These are phyloP conservation scores for Hypoxylon sp. DNA, from an alignment of 2,329 filamentous ascomycete genomes.

Conservation along the genomic window DNA sequence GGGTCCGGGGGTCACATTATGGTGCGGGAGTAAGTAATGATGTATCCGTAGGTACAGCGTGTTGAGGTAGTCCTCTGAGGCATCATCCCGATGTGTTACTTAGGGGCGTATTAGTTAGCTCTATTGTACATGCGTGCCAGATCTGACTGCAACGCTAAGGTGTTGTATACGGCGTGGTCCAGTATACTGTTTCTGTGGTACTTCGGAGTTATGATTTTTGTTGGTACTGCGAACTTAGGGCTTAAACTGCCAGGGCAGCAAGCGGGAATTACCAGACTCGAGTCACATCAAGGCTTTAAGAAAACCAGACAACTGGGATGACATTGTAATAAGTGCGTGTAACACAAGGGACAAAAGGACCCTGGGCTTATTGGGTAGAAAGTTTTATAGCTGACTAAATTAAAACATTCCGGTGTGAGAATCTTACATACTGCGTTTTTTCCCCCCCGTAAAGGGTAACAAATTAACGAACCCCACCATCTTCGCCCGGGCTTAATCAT, in stretches of 20 bases:
- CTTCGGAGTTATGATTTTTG: constrained; percentile 39
- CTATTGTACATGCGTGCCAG: constrained; percentile 38
- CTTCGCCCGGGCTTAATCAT: constrained; percentile 34
- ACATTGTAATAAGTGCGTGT: constrained; percentile 29
- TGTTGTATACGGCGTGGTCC: constrained; percentile 29
- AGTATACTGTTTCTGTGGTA: constrained; percentile 34
- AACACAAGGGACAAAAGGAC: constrained; percentile 36
- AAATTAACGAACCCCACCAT: constrained; percentile 36
- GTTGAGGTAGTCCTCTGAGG: constrained; percentile 30
- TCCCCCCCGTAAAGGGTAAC: constrained; percentile 20
- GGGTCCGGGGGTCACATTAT: constrained; percentile 43
- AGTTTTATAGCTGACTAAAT: constrained; percentile 48
- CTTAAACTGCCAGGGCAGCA: constrained; percentile 15
- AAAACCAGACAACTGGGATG: constrained; percentile 35
- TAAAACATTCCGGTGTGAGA: constrained; percentile 53
- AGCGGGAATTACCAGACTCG: constrained; percentile 34
- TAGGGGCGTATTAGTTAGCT: constrained; percentile 36
- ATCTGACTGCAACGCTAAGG: constrained; percentile 42
- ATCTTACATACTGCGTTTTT: constrained; percentile 45
- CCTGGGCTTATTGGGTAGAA: constrained; percentile 44
- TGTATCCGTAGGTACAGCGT: constrained; percentile 33
- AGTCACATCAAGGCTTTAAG: constrained; percentile 34
- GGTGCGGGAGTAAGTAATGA: constrained; percentile 34
- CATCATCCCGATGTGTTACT: constrained; percentile 43
- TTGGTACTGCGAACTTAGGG: constrained; percentile 17